These are phyloP conservation scores for Tilletia walkeri DNA, from an alignment of 1,284 basidiomycete genomes.

Conservation along the genomic window DNA sequence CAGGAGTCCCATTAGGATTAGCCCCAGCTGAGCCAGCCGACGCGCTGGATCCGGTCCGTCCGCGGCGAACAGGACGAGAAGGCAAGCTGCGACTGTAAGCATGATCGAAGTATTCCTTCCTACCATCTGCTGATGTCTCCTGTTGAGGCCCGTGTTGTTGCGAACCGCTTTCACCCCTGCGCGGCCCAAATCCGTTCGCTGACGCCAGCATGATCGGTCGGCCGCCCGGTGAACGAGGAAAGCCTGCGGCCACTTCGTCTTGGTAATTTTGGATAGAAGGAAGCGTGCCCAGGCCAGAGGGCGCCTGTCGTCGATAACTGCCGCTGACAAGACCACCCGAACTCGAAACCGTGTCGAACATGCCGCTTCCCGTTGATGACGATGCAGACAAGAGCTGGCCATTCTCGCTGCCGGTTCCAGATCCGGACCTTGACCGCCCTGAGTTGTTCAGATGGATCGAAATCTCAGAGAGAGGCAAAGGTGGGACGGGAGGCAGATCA, in stretches of 20 bases:
- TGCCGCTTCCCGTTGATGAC: conserved; percentile 2
- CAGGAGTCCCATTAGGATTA: conserved; percentile 22
- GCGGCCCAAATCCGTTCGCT: background rate
- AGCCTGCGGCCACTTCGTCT: conserved; percentile 9
- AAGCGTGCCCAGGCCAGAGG: background rate
- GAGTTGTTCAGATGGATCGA: conserved; percentile 10
- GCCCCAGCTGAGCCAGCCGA: conserved; percentile 24
- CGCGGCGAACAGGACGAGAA: background rate
- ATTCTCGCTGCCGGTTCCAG: conserved; percentile 7
- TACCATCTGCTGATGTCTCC: background rate
- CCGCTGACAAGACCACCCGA: conserved; percentile 8
- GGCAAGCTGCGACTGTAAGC: conserved; percentile 10
- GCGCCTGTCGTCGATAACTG: background rate
- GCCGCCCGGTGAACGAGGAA: conserved; percentile 7
- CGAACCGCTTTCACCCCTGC: background rate
- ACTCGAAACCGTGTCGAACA: background rate
- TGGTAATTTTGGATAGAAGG: background rate
- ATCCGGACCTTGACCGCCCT: background rate
- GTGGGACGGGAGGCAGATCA: conserved; percentile 1
- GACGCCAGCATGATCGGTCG: conserved; percentile 13
- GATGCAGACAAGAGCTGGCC: background rate
- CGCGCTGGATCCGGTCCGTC: background rate
- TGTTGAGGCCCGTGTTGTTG: background rate
- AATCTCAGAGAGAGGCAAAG: conserved; percentile 7
- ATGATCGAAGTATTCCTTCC: conserved; percentile 8